These are phyloP conservation scores for Chalaropsis ovoidea DNA, from an alignment of 2,329 filamentous ascomycete species.

Conservation along the genomic window DNA sequence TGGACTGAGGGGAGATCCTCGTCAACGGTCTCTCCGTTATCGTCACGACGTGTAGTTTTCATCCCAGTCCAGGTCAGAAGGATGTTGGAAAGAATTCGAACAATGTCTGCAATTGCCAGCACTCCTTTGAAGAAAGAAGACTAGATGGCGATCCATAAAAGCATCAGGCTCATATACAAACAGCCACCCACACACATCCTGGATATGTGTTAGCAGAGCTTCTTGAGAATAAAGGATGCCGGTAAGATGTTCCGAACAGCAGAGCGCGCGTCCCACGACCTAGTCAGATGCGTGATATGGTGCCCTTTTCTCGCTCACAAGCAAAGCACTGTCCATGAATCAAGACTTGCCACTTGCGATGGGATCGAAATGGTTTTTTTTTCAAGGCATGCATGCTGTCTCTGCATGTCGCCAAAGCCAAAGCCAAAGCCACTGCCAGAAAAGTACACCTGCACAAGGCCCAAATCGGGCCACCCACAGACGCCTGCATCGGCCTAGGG, in stretches of 20 bases:
- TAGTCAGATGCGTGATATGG: constrained; percentile 63
- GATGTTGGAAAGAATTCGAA: constrained; percentile 53
- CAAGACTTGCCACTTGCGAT: background rate
- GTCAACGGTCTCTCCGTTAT: constrained; percentile 35
- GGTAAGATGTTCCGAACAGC: constrained; percentile 66
- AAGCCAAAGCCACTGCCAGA: constrained; percentile 39
- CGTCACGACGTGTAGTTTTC: constrained; percentile 33
- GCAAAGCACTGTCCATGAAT: constrained; percentile 18
- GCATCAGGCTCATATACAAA: constrained; percentile 43
- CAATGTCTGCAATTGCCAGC: constrained; percentile 51
- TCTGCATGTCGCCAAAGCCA: constrained; percentile 15
- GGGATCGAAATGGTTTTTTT: background rate
- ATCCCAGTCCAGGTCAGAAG: constrained; percentile 50
- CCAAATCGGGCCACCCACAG: constrained; percentile 48
- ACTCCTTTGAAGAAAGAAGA: constrained; percentile 52
- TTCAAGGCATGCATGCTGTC: background rate
- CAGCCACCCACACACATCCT: constrained; percentile 33
- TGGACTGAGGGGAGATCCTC: constrained; percentile 46
- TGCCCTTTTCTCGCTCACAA: constrained; percentile 30
- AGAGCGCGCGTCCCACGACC: constrained; percentile 60
- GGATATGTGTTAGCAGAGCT: constrained; percentile 55
- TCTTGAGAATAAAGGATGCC: constrained; percentile 57
- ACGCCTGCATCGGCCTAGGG: constrained; percentile 26
- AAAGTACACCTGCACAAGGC: constrained; percentile 69
- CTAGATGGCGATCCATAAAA: constrained; percentile 53